A percentile compares a stretch with the other conserved stretches of the same genome.
Conservation (phyloP, 1,284 basidiomycete genomes). For the Fomes fomentarius region DNA sequence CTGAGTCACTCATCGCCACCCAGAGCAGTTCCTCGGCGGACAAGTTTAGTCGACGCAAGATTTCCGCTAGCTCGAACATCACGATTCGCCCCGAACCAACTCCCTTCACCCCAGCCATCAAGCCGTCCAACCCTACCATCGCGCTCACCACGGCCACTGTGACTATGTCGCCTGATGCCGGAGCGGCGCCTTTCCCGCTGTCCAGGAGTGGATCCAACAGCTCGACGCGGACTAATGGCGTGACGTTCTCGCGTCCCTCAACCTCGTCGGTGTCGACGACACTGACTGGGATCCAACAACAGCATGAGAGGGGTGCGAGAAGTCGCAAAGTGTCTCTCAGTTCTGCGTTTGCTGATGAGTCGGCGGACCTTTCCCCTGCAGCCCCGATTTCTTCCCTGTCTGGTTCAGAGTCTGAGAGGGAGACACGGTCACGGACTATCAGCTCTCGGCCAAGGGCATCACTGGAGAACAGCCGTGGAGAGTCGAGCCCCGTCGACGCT, state of each 20-base stretch:
- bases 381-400: conserved; percentile 40
- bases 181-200: conserved; percentile 43
- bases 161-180: conserved; percentile 44
- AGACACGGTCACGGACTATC: conserved; percentile 45
- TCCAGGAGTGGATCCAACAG: conserved; percentile 48
- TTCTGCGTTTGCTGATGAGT: conserved; percentile 34
- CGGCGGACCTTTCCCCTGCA: conserved; percentile 18
- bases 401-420: conserved; percentile 58
- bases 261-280: conserved; percentile 51
- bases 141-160: conserved; percentile 70
- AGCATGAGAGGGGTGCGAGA: conserved; percentile 44
- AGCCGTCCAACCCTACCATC: conserved; percentile 64
- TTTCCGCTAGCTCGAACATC: conserved; percentile 49
- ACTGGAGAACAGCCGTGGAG: conserved; percentile 44
- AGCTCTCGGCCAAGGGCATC: conserved; percentile 48
- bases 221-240: conserved; percentile 41
- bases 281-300: conserved; percentile 58
- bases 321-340: conserved; percentile 42
- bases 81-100: conserved; percentile 52
- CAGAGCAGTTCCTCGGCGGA: conserved; percentile 34
- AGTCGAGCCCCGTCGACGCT: conserved; percentile 32
- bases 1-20: conserved; percentile 47
- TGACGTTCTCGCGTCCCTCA: conserved; percentile 66
- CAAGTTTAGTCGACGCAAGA: conserved; percentile 45
- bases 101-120: conserved; percentile 45